Percentiles rank a stretch among this genome's conserved stretches.
These are phyloP conservation scores for Phellinidium pouzarii DNA, from an alignment of 1,284 basidiomycete species.

Conservation along the genomic window DNA sequence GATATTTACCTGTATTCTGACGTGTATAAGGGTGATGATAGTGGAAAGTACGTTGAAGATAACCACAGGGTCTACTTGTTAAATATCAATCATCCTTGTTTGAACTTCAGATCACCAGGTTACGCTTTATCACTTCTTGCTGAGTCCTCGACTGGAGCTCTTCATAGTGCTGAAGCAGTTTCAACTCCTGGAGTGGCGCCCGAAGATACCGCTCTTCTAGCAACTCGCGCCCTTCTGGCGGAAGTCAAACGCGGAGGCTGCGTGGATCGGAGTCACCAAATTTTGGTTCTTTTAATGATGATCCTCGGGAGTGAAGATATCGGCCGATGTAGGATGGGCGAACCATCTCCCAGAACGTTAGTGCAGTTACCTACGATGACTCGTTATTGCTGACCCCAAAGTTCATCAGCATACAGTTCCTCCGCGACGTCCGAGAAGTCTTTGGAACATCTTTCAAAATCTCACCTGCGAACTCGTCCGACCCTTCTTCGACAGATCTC, in stretches of 20 bases:
- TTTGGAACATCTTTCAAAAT: conserved; percentile 64
- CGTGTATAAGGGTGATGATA: conserved; percentile 96
- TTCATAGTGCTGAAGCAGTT: conserved; percentile 84
- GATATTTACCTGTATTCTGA: conserved; percentile 99
- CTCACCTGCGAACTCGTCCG: conserved; percentile 38
- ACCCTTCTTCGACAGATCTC: conserved; percentile 46
- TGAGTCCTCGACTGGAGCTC: conserved; percentile 86
- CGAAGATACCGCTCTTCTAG: conserved; percentile 85
- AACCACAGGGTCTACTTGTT: background rate
- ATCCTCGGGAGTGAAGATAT: conserved; percentile 95
- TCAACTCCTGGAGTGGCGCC: conserved; percentile 78
- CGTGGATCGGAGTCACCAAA: conserved; percentile 87
- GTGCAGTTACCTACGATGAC: conserved; percentile 28
- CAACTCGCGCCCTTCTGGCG: conserved; percentile 70
- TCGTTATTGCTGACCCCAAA: background rate
- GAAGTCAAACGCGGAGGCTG: conserved; percentile 85
- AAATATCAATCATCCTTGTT: background rate
- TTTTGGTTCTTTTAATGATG: conserved; percentile 86
- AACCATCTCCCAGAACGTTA: conserved; percentile 76
- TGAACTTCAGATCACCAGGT: conserved; percentile 74
- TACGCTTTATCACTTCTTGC: conserved; percentile 89
- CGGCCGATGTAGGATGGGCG: conserved; percentile 79
- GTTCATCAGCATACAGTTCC: conserved; percentile 74
- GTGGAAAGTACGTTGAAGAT: conserved; percentile 70
- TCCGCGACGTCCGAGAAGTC: conserved; percentile 77